Evolutionary conservation across 192 early-diverging fungal species (phyloP).

Genomic region (Backusella westeae): DNA sequence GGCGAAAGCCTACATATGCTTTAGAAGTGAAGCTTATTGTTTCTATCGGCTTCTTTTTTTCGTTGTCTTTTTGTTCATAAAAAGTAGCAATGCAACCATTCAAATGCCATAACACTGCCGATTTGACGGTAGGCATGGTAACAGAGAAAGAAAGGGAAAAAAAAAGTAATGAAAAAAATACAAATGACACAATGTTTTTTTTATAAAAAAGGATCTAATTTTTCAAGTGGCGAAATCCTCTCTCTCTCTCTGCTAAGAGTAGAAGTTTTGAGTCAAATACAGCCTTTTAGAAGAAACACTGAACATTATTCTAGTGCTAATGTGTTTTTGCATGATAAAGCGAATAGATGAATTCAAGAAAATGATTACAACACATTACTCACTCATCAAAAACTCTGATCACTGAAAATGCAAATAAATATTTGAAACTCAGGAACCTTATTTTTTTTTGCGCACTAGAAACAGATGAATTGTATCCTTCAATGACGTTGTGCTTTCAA

Average conservation of each 20-base stretch:
- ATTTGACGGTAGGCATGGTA: conserved; percentile 4
- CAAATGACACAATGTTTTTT: too few species aligned
- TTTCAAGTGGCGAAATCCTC: background rate
- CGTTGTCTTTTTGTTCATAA: conserved; percentile 15
- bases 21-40: conserved; percentile 20
- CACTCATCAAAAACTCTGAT: background rate
- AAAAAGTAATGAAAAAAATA: background rate
- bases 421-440: background rate
- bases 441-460: background rate
- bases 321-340: background rate
- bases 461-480: too few species aligned
- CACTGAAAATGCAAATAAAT: background rate
- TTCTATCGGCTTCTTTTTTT: background rate
- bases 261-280: background rate
- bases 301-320: background rate
- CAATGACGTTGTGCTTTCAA: too few species aligned
- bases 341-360: background rate
- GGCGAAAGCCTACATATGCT: conserved; percentile 7
- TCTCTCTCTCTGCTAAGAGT: background rate
- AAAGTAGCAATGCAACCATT: conserved; percentile 19
- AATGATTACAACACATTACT: too few species aligned
- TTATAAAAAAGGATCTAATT: background rate
- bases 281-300: background rate
- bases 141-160: background rate
- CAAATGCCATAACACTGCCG: conserved; percentile 31